These are phyloP conservation scores for Diospyros kaki DNA, from an alignment of 148 eudicot genomes.

Conservation along the genomic window DNA sequence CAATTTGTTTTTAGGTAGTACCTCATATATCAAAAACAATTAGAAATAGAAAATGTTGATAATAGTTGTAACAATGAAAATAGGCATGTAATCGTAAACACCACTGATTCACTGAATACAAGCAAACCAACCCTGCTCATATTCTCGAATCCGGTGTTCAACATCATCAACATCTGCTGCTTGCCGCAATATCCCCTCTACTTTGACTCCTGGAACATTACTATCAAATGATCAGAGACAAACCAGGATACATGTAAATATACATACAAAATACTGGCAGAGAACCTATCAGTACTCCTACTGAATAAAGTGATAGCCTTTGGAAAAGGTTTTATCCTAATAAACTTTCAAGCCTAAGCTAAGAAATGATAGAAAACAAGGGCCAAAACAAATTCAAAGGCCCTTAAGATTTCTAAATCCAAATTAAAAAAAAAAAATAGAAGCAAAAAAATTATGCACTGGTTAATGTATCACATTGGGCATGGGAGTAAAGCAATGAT, in stretches of 20 bases:
- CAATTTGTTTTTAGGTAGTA: too few relatives aligned
- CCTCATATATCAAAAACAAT: background rate
- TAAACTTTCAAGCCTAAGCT: background rate
- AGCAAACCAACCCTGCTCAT: conserved; percentile 61
- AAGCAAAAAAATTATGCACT: background rate
- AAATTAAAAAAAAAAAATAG: background rate
- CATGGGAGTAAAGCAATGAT: background rate
- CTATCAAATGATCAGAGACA: conserved; percentile 5
- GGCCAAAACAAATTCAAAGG: background rate
- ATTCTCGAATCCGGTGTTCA: conserved; percentile 66
- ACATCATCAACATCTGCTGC: conserved; percentile 91
- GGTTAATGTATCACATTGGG: too few relatives aligned
- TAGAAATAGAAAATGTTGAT: background rate
- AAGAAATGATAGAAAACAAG: background rate
- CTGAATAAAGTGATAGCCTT: background rate
- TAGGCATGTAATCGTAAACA: background rate
- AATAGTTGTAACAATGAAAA: background rate
- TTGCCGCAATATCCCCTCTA: conserved; percentile 85
- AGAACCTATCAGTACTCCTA: background rate
- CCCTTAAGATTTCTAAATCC: too few relatives aligned
- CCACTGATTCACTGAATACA: background rate
- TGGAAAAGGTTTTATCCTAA: background rate
- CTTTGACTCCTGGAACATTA: conserved; percentile 51
- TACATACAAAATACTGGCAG: background rate
- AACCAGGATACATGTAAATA: background rate